A percentile compares a stretch with the other conserved stretches of the same genome.
These are phyloP conservation scores for Rusavskia elegans DNA, from an alignment of 495 filamentous ascomycete genomes.

Conservation along the genomic window DNA sequence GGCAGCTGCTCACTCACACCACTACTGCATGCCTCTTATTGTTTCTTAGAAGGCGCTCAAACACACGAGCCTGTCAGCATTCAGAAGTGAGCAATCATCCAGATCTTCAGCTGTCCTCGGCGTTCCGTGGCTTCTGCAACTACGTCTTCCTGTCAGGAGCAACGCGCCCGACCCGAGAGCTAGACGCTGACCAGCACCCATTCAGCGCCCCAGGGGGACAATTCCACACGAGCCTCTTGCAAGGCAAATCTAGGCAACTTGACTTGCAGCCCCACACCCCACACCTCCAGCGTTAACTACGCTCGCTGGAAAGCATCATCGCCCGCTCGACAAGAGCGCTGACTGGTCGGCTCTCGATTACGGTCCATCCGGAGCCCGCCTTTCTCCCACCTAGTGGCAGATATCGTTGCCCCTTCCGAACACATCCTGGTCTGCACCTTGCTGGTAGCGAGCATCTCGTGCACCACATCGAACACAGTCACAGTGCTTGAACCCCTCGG, in stretches of 20 bases:
- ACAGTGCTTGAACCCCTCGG: slow-evolving; percentile 9
- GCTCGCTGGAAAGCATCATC: slow-evolving; percentile 2
- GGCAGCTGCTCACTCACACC: neutral
- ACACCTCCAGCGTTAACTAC: slow-evolving; percentile 9
- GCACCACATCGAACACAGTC: slow-evolving; percentile 9
- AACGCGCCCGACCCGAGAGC: neutral
- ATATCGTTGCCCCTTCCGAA: slow-evolving; percentile 7
- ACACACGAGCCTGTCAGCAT: neutral
- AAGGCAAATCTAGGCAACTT: slow-evolving; percentile 15
- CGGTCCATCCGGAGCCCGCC: slow-evolving; percentile 9
- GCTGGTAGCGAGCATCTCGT: slow-evolving; percentile 5
- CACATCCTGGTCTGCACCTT: slow-evolving; percentile 5
- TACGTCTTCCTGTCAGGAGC: neutral
- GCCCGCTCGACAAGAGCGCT: slow-evolving; percentile 1
- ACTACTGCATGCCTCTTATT: neutral
- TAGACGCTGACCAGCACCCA: neutral
- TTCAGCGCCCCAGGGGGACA: neutral
- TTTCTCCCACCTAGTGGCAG: slow-evolving; percentile 10
- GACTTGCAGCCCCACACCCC: slow-evolving; percentile 9
- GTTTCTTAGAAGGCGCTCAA: neutral
- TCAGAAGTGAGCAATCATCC: neutral
- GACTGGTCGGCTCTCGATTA: slow-evolving; percentile 12
- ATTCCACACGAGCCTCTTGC: neutral
- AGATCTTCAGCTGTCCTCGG: neutral
- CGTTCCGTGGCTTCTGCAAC: slow-evolving; percentile 1